Evolutionary conservation across 2,329 filamentous ascomycete species (phyloP).

Genomic region (Xylaria multiplex): DNA sequence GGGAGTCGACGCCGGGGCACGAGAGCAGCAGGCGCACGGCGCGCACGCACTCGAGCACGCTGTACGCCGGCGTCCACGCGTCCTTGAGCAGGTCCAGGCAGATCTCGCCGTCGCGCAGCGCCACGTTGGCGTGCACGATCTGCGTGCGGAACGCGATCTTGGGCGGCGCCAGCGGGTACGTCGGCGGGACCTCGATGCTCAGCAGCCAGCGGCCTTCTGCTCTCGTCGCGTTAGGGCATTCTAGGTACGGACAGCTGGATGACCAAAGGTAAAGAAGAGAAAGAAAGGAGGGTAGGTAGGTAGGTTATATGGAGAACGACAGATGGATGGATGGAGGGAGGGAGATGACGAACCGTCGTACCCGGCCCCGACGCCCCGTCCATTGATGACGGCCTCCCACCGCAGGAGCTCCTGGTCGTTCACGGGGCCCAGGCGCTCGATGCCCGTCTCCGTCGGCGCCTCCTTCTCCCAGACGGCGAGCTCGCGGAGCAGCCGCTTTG

Average conservation of each 20-base stretch:
- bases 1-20: constrained; percentile 76
- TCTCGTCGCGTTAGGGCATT: constrained; percentile 2
- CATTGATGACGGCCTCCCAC: constrained; percentile 71
- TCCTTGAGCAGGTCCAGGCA: constrained; percentile 87
- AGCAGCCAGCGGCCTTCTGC: constrained; percentile 84
- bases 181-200: constrained; percentile 75
- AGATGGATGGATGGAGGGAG: background rate
- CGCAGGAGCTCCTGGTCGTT: constrained; percentile 64
- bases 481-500: constrained; percentile 68
- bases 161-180: constrained; percentile 83
- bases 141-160: constrained; percentile 83
- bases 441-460: constrained; percentile 60
- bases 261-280: background rate
- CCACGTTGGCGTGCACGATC: constrained; percentile 85
- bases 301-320: background rate
- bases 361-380: constrained; percentile 63
- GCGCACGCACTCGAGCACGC: constrained; percentile 77
- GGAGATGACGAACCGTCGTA: constrained; percentile 60
- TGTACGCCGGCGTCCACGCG: constrained; percentile 87
- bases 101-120: constrained; percentile 81
- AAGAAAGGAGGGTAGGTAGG: background rate
- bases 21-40: constrained; percentile 75
- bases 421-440: constrained; percentile 68
- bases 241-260: background rate
- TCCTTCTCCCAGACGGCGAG: constrained; percentile 64